These are phyloP conservation scores for Phoma sp. DNA, from an alignment of 2,329 filamentous ascomycete genomes.

Conservation along the genomic window DNA sequence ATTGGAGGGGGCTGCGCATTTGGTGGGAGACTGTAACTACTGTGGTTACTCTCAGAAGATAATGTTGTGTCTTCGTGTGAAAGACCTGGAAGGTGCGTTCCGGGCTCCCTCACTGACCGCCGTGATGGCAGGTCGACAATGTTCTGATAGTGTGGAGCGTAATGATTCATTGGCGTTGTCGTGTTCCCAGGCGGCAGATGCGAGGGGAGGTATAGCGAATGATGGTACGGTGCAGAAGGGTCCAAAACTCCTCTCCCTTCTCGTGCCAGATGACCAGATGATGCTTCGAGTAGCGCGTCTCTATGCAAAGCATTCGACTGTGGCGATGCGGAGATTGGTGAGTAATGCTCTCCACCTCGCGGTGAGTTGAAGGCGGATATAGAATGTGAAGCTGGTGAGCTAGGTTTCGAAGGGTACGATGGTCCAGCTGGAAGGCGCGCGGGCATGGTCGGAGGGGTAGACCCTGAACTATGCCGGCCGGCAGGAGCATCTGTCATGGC, in stretches of 20 bases:
- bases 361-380: constrained; percentile 45
- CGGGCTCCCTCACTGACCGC: constrained; percentile 37
- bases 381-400: constrained; percentile 41
- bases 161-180: constrained; percentile 4
- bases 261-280: constrained; percentile 24
- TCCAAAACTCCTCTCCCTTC: constrained; percentile 33
- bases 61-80: constrained; percentile 49
- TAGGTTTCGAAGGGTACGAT: constrained; percentile 38
- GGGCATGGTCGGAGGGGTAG: constrained; percentile 37
- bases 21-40: constrained; percentile 24
- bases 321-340: constrained; percentile 44
- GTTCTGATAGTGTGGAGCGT: constrained; percentile 28
- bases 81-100: constrained; percentile 39
- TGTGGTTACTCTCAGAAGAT: constrained; percentile 48
- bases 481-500: constrained; percentile 29
- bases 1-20: constrained; percentile 26
- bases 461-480: constrained; percentile 31
- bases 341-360: constrained; percentile 41
- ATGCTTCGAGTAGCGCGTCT: constrained; percentile 34
- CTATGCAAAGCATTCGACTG: constrained; percentile 35
- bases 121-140: constrained; percentile 41
- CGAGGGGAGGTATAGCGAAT: constrained; percentile 23
- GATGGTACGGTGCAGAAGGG: constrained; percentile 23
- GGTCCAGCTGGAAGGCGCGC: constrained; percentile 35
- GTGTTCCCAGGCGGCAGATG: constrained; percentile 14